Percentiles rank a stretch among this genome's conserved stretches.
These are phyloP conservation scores for Naganishia friedmannii DNA, from an alignment of 768 basidiomycete species.

Conservation along the genomic window DNA sequence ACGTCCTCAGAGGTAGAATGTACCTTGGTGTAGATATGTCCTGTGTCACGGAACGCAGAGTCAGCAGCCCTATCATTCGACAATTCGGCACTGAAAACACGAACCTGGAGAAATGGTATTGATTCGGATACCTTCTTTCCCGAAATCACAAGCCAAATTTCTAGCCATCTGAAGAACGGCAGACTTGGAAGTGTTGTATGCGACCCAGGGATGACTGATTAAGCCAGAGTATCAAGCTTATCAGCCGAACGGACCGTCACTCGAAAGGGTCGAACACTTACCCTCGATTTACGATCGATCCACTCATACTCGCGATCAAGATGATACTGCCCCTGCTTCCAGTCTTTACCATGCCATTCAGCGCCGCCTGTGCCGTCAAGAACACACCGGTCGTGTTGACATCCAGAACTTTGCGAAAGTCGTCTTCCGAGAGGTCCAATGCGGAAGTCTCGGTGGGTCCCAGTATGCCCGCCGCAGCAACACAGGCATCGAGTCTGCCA, in stretches of 20 bases:
- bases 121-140: slow-evolving; percentile 44
- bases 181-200: slow-evolving; percentile 51
- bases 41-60: neutral
- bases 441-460: slow-evolving; percentile 46
- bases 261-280: slow-evolving; percentile 41
- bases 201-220: slow-evolving; percentile 30
- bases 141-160: slow-evolving; percentile 51
- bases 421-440: slow-evolving; percentile 63
- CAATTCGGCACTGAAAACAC: neutral
- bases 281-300: slow-evolving; percentile 67
- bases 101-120: slow-evolving; percentile 44
- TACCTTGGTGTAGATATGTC: slow-evolving; percentile 40
- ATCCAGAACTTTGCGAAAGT: slow-evolving; percentile 66
- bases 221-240: neutral
- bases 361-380: slow-evolving; percentile 64
- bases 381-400: slow-evolving; percentile 66
- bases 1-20: neutral
- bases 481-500: slow-evolving; percentile 68
- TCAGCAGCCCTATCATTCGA: neutral
- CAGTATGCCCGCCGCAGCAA: slow-evolving; percentile 75
- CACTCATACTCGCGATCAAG: slow-evolving; percentile 63
- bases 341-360: slow-evolving; percentile 58
- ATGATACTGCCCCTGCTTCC: slow-evolving; percentile 59
- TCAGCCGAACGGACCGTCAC: neutral
- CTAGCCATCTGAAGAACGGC: slow-evolving; percentile 49